Evolutionary conservation across 805 yeast species (phyloP), one percentile per base, ranked within the genome.

Genomic region (Wickerhamiella azyma): DNA sequence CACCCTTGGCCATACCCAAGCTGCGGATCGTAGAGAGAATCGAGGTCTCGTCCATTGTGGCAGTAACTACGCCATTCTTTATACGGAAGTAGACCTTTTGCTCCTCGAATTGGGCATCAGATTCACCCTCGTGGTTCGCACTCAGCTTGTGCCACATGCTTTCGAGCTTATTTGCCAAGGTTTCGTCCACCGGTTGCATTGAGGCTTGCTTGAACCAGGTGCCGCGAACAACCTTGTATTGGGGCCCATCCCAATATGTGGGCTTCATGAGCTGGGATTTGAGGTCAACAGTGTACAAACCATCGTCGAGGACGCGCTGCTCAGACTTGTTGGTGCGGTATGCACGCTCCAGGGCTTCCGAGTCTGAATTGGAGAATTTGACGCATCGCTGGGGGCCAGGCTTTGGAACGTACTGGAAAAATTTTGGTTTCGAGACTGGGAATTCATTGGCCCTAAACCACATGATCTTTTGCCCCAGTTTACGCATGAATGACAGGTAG

Each of bases 391-490:
- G 59, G 0, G 94, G 60, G 41, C 44, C 48, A 36, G 67, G 65
- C 0, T 62, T 60, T 35, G 76, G 76, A 29, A 56, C 62, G 58
- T 81, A 83, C 16, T 69, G 59, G 51, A 68, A 70, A 62, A 78
- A 74, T 18, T 59, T 66, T 1, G 94, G 94, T 61, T 81, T 82
- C 8, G 74, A 62, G 10, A 67, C 59, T 1, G 96, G 94, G 6
- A 77, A 61, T 58, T 85, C 95, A 0, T 85, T 78, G 2, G 94
- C 89, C 55, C 85, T 81, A 59, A 75, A 85, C 96, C 96, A 86
- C 50, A 46, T 42, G 2, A 49, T 18, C 37, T 16, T 35, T 17
- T 37, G 40, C 21, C 19, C 30, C 3, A 21, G 30, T 19, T 37
- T 37, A 26, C 40, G 40, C 29, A 37, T 21, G 24, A 21, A 37